Base-by-base conservation (phyloP, 2,329 filamentous ascomycete species). In the Rhexocercosporidium sp. region DNA sequence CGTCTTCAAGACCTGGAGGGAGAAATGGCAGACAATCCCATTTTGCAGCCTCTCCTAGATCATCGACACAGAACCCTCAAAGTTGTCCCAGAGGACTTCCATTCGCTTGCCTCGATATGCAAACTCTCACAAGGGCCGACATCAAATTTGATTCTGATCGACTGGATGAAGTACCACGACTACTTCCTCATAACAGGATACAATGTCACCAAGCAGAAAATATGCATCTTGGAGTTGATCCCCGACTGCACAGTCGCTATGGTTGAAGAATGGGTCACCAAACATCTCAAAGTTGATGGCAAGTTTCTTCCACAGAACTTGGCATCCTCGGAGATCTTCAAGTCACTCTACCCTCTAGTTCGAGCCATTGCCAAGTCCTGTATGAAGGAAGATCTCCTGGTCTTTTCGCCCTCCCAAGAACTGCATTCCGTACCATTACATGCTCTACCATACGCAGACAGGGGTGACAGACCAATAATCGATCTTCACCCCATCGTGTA, bases 121-220 rank as follows among this genome's bases (percentile, higher is more conserved):
- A 18, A 37, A 34, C 31, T 56, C 9, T 37, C 51, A 9, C 51
- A 56, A 37, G 31, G 31, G 29, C 25, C 29, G 12, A 27, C 27
- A n/a, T 56, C 51, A 16, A 29, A 56, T 22, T 27, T 56, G 29
- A 56, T 56, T 37, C 51, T 56, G n/a, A 37, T 56, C 9, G 51
- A 56, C n/a, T 56, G 51, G 51, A 56, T 56, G 51, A 34, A 56
- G 22, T 56, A 56, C 14, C 51, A 56, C 51, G 27, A 56, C 27
- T 56, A 56, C 51, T 56, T 56, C n/a, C 12, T 56, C 16, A 37
- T 37, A 4, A 56, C 27, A 2, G 51, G 51, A n/a, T 56, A 56
- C 51, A 56, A 56, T 56, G 51, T 56, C 27, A 56, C 51, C 29
- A 56, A 56, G 29, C 51, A 56, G 29, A 22, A 56, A 16, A 37